These are phyloP conservation scores for Lasiosphaeria ovina DNA, from an alignment of 495 filamentous ascomycete genomes.

Conservation along the genomic window DNA sequence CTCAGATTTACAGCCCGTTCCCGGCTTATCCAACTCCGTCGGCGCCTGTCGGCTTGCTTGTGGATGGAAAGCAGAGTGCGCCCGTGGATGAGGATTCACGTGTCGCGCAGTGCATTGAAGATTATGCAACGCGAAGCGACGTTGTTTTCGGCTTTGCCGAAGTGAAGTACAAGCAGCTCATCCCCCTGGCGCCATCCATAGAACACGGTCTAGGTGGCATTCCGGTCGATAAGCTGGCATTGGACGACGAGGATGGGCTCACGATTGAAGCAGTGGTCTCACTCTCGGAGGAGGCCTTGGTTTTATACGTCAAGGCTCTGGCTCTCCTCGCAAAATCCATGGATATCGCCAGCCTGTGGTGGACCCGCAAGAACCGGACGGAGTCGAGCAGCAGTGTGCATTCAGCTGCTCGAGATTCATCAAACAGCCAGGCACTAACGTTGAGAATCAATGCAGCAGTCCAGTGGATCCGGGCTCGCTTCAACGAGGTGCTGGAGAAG, in stretches of 20 bases:
- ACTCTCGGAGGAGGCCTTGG: slow-evolving; percentile 90
- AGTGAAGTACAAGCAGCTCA: slow-evolving; percentile 95
- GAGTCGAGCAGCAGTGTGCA: slow-evolving; percentile 52
- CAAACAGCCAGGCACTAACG: slow-evolving; percentile 55
- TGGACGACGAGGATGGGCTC: slow-evolving; percentile 63
- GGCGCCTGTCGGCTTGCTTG: slow-evolving; percentile 55
- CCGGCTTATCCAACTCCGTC: slow-evolving; percentile 74
- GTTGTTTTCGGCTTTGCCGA: slow-evolving; percentile 96
- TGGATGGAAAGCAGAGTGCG: slow-evolving; percentile 60
- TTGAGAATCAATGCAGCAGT: slow-evolving; percentile 87
- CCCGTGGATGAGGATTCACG: slow-evolving; percentile 76
- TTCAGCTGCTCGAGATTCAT: slow-evolving; percentile 42
- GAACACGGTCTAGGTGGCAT: slow-evolving; percentile 64
- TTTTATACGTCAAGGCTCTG: slow-evolving; percentile 92
- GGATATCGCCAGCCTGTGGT: slow-evolving; percentile 93
- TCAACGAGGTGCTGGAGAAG: slow-evolving; percentile 96
- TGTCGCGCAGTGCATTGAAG: slow-evolving; percentile 79
- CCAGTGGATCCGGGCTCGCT: slow-evolving; percentile 89
- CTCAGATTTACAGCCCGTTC: slow-evolving; percentile 74
- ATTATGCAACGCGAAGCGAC: slow-evolving; percentile 86
- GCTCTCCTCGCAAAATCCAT: slow-evolving; percentile 89
- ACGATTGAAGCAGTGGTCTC: slow-evolving; percentile 82
- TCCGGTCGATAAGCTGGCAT: slow-evolving; percentile 44
- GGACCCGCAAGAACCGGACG: slow-evolving; percentile 71
- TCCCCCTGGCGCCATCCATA: slow-evolving; percentile 78